Evolutionary conservation across 2,329 filamentous ascomycete genomes (phyloP), one percentile per base, ranked within the genome.

Genomic region (Stachybotrys chlorohalonatus): DNA sequence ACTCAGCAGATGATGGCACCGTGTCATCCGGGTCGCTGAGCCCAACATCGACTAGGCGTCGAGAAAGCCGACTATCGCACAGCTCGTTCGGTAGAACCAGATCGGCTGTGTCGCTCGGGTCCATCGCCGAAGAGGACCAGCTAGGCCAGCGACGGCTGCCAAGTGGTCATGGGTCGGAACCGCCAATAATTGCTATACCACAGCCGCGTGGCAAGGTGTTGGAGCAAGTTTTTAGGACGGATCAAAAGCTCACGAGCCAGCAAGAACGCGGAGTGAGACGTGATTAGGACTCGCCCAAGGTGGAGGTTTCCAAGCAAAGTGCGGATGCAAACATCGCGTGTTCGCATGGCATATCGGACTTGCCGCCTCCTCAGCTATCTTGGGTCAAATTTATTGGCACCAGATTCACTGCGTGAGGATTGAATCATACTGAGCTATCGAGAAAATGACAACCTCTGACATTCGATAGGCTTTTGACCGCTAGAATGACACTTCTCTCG

Each of bases 71-170:
- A 42, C 55, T 60, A 31, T 72, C 70, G 6, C 62, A 67, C 32
- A 62, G 67, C 52, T 68, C 69, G 47, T 61, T 67, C 46, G 63
- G 62, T n/a, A 70, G 70, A 30, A 67, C 66, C n/a, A 66, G 64
- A 55, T 70, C 73, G 24, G 63, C 64, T n/a, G 62, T 66, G 5
- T 77, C 76, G 3, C 66, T 80, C 6, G 69, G 73, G 7, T 72
- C 75, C 15, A 79, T 79, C 52, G 71, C 72, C 2, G 76, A 79
- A 59, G 73, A 74, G 50, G 50, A 52, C 36, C 50, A 52, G 36
- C 50, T 17, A 7, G 36, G 24, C 36, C 36, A 2, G 36, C 36
- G 13, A 13, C 8, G 6, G 13, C 13, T 42, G 36, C 36, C 8
- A 9, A 9, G 36, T 13, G 9, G 36, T 9, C 9, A 42, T 9